Base-by-base conservation (phyloP, 176 grass and related monocot species). In the Poa pratensis region DNA sequence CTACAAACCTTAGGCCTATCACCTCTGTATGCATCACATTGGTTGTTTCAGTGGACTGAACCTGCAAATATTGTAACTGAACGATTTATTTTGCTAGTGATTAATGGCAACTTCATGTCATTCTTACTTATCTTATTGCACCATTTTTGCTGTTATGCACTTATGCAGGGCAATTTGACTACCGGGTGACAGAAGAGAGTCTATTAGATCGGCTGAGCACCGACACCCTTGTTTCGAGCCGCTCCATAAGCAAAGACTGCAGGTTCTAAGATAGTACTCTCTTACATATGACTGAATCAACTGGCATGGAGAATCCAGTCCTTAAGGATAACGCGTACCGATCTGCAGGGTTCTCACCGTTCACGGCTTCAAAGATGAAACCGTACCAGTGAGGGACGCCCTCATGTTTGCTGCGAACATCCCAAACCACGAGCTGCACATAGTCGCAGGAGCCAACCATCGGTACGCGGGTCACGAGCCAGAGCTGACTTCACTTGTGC, bases 341-440 rank as follows among this genome's bases (percentile, higher is more conserved):
- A 54, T 55, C 20, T 69, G 50, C 87, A 95, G 91, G 85, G 88
- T 95, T 8, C 91, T 98, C 58, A 94, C 89, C 32, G 76, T 98
- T 79, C 93, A 98, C 43, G 96, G 96, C 13, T 88, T 84, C 16
- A 79, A 87, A 87, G 96, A 98, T 60, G 89, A 92, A 83, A 94
- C 80, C 6, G 87, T 95, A 43, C 96, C 93, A 2, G 83, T 60
- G 3, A 63, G 88, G 76, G 91, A 95, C 26, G 93, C 96, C 6
- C 59, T 74, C 35, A 82, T 85, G 77, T 98, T 98, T 83, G 95
- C 95, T 0, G 88, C 89, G 34, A 71, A 90, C 54, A 87, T 98
- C 88, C 93, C 73, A 4, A 89, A 90, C 78, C 91, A 95, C 40
- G 76, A 90, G 80, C 46, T 97, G 85, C 91, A 82, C 69, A 87